A percentile compares a stretch with the other conserved stretches of the same genome.
These are phyloP conservation scores for Cyberlindnera nakhonratchasimensis DNA, from an alignment of 805 yeast species.

Conservation along the genomic window DNA sequence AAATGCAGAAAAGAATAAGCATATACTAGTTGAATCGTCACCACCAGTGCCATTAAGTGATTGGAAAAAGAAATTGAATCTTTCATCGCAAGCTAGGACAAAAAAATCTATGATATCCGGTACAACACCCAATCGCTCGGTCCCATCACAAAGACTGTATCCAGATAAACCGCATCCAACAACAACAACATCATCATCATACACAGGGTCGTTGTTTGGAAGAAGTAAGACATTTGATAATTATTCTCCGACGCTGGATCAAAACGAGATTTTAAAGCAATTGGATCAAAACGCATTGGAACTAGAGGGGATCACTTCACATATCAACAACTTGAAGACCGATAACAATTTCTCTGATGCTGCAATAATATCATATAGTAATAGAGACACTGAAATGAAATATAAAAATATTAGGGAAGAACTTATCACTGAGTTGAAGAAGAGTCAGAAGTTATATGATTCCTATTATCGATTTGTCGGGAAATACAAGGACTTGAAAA, in stretches of 20 bases:
- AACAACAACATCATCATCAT: background rate
- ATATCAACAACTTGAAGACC: background rate
- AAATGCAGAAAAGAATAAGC: slow-evolving; percentile 18
- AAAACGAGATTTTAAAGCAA: slow-evolving; percentile 20
- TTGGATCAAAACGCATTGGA: slow-evolving; percentile 28
- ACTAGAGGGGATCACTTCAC: slow-evolving; percentile 21
- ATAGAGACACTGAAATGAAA: slow-evolving; percentile 15
- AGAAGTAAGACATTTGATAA: background rate
- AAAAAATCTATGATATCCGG: background rate
- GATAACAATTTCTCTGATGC: background rate
- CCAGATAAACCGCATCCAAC: background rate
- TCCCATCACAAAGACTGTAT: background rate
- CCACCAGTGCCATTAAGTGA: slow-evolving; percentile 10
- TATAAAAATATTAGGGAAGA: slow-evolving; percentile 30
- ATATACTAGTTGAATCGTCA: slow-evolving; percentile 6
- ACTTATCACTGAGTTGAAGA: slow-evolving; percentile 32
- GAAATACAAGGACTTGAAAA: slow-evolving; percentile 29
- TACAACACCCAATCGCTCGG: background rate
- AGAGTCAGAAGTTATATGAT: slow-evolving; percentile 33
- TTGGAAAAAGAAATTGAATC: slow-evolving; percentile 6
- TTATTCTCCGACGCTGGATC: slow-evolving; percentile 8
- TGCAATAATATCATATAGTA: background rate
- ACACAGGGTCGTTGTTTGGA: background rate
- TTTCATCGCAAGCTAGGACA: slow-evolving; percentile 1
- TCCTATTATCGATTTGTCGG: slow-evolving; percentile 31